phyloP scores from a whole-genome alignment of 2,329 filamentous ascomycete genomes.

The Fusarium sp. region DNA sequence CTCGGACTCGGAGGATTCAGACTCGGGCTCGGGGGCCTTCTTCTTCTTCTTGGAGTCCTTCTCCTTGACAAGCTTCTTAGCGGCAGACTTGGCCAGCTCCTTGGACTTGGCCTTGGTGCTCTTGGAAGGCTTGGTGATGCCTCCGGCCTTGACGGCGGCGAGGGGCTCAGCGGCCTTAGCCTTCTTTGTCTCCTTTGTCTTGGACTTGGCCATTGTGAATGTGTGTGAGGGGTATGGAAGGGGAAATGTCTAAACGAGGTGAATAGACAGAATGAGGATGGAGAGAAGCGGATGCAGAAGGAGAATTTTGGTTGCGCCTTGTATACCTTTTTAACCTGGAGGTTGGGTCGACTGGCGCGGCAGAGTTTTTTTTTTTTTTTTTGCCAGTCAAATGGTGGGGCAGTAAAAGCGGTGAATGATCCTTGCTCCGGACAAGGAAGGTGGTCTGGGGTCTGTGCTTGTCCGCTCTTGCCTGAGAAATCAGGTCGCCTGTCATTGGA shows the following conservation, averaged over 20 bases:
- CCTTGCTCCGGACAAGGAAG: constrained; percentile 28
- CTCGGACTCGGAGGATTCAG: constrained; percentile 47
- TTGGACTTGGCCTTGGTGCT: constrained; percentile 72
- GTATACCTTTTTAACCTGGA: constrained; percentile 37
- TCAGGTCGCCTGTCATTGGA: constrained; percentile 44
- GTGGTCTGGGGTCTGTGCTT: constrained; percentile 32
- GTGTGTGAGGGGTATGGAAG: constrained; percentile 27
- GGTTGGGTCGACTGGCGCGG: constrained; percentile 37
- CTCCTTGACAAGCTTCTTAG: constrained; percentile 59
- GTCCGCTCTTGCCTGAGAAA: constrained; percentile 44
- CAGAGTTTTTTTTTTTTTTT: constrained; percentile 47
- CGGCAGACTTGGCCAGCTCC: constrained; percentile 68
- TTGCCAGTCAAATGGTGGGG: constrained; percentile 48
- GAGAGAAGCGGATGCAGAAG: constrained; percentile 34
- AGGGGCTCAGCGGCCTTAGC: constrained; percentile 61
- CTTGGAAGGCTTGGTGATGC: constrained; percentile 71
- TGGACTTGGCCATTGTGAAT: constrained; percentile 70
- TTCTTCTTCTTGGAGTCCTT: constrained; percentile 60
- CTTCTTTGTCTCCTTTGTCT: constrained; percentile 64
- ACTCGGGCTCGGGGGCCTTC: constrained; percentile 55
- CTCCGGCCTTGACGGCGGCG: constrained; percentile 68
- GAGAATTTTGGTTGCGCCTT: constrained; percentile 21
- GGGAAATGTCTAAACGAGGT: constrained; percentile 20
- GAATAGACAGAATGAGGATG: constrained; percentile 27
- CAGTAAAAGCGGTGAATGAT: constrained; percentile 48